These are phyloP conservation scores for Neurospora tetrasperma DNA, from an alignment of 495 filamentous ascomycete genomes.

Conservation along the genomic window DNA sequence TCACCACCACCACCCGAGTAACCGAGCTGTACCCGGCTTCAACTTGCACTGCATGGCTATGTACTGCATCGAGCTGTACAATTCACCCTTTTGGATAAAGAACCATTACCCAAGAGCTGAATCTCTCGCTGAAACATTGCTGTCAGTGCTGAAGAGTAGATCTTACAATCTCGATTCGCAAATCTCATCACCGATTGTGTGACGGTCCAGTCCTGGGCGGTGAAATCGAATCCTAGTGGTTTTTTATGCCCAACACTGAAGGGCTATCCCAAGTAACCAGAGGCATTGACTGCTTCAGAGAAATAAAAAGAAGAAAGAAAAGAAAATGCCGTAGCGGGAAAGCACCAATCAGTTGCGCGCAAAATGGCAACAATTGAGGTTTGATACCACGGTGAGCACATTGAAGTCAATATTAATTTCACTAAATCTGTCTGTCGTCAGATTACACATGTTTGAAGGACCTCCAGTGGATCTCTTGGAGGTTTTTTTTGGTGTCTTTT, in stretches of 20 bases:
- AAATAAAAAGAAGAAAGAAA: too few species aligned
- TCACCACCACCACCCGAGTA: neutral
- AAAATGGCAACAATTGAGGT: neutral
- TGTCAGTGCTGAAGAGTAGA: neutral
- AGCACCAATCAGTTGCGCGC: neutral
- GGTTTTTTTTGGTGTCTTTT: neutral
- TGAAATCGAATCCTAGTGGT: neutral
- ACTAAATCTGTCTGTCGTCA: neutral
- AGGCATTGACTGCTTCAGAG: neutral
- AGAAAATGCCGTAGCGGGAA: neutral
- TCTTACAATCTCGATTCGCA: neutral
- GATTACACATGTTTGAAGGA: constrained; percentile 1
- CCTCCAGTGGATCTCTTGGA: neutral
- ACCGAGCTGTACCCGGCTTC: neutral
- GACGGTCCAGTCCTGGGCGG: neutral
- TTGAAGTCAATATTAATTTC: neutral
- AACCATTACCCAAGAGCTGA: neutral
- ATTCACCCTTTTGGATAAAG: neutral
- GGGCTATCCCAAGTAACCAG: neutral
- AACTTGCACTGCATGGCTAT: neutral
- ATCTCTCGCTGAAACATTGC: neutral
- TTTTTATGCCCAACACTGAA: neutral
- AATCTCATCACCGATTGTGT: neutral
- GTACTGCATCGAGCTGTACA: neutral
- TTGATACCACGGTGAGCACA: neutral